Evolutionary conservation across 2,329 filamentous ascomycete genomes (phyloP), one percentile per base, ranked within the genome.

Genomic region (Metarhizium humberi): DNA sequence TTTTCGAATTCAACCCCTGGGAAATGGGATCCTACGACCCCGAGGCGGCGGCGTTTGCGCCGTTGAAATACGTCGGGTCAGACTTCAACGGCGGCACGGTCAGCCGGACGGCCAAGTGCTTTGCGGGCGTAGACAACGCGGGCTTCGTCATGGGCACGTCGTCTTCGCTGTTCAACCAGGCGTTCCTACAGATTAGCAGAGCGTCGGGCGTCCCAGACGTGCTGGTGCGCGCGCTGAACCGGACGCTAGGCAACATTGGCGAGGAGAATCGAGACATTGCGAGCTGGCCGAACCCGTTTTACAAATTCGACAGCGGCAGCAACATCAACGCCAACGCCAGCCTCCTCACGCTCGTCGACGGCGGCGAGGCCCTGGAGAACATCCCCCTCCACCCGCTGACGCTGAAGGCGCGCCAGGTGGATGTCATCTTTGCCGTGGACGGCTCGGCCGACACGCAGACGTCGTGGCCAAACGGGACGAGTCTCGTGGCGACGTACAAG

Each of bases 61-160:
- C 88, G 1, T 72, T 87, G 5, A 73, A 83, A 58, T 92, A 86
- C 60, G 69, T 92, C 2, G 89, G 89, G 2, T 88, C 88, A 2
- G 84, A 84, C 60, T 91, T 92, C 67, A 78, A 75, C 43, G 75
- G 72, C 6, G 89, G 89, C 20, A 64, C 67, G 7, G 69, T 94
- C 20, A 72, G 79, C 0, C 66, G 73, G 11, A 68, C 76, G 55
- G 78, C 80, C 47, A 67, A 72, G 32, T 96, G 92, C 65, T 78
- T 95, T 16, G 76, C 79, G 7, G 92, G 92, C 1, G 91, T 91
- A 59, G 92, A 96, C 70, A 91, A 91, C 62, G 80, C 81, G 29
- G 89, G 89, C 6, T 96, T 82, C 65, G 75, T 95, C 30, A 90
- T 95, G 82, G 91, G 91, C 52, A 95, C 91, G 0, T 90, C 86